A percentile compares a stretch with the other conserved stretches of the same genome.
Evolutionary conservation across 2,329 filamentous ascomycete species (phyloP).

Genomic region (Fusarium subglutinans): DNA sequence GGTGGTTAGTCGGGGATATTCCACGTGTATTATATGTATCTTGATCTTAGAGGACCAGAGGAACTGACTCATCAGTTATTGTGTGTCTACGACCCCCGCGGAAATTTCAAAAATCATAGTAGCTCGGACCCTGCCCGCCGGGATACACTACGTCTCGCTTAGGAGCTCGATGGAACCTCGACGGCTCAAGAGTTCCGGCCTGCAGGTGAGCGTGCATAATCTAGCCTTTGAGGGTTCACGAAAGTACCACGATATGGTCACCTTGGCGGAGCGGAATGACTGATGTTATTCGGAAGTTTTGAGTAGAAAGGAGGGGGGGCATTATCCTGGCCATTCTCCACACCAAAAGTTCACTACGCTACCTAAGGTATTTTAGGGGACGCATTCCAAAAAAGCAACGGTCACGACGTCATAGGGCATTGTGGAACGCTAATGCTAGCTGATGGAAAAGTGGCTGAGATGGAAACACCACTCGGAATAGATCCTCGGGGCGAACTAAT

Average conservation of each 20-base stretch:
- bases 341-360: not conserved
- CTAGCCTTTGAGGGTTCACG: not conserved
- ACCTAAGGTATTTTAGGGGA: too few species aligned
- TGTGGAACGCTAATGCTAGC: not conserved
- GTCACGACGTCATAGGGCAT: not conserved
- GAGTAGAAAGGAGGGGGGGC: too few species aligned
- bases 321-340: not conserved
- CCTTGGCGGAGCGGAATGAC: not conserved
- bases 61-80: not conserved
- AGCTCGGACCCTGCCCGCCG: not conserved
- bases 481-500: not conserved
- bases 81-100: not conserved
- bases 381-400: not conserved
- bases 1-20: not conserved
- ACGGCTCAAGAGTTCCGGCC: not conserved
- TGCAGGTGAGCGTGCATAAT: not conserved
- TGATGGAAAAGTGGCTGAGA: not conserved
- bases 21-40: not conserved
- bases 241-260: not conserved
- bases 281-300: not conserved
- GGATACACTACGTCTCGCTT: not conserved
- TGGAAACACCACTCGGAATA: not conserved
- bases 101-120: conserved; percentile 32
- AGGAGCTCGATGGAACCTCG: not conserved
- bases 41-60: not conserved